Evolutionary conservation across 129 eudicot species (phyloP), one percentile per base, ranked within the genome.

Genomic region (Ambrosia trifida): DNA sequence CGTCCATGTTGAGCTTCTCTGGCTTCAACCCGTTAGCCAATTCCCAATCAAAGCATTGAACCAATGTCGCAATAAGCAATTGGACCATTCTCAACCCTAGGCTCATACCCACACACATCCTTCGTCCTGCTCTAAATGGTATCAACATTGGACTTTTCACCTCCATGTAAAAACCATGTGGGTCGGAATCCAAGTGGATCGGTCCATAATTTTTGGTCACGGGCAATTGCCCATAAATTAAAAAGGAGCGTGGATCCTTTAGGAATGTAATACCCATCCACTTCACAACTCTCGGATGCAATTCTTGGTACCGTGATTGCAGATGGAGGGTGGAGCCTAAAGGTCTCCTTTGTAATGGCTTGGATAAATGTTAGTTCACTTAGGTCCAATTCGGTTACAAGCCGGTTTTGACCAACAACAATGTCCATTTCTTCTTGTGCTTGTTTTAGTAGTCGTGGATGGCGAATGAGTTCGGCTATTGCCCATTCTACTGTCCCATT

Each of bases 211-310:
- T 84, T 66, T 1, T 91, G 96, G 72, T 91, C 98, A 0, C 98
- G 89, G 1, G 94, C 88, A 35, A 91, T 91, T 82, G 98, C 98
- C 98, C 98, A 91, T 2, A 91, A 89, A 10, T 91, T 86, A 28
- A 86, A 91, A 11, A 91, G 81, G 32, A 91, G 86, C 0, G 91
- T 91, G 13, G 96, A 70, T 32, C 86, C 88, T 49, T 88, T 83
- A 0, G 94, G 95, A 44, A 91, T 85, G 74, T n/a, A n/a, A n/a
- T n/a, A n/a, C n/a, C n/a, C n/a, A n/a, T n/a, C n/a, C n/a, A n/a
- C n/a, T n/a, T n/a, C 89, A 44, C 94, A 88, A 6, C 74, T 75
- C 16, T 89, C 78, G 5, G 84, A 18, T 0, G 96, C 84, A n/a
- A 91, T 75, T 17, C 96, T 74, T 3, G 97, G 97, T 2, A 91